These are phyloP conservation scores for Diospyros lotus DNA, from an alignment of 148 eudicot genomes.

Conservation along the genomic window DNA sequence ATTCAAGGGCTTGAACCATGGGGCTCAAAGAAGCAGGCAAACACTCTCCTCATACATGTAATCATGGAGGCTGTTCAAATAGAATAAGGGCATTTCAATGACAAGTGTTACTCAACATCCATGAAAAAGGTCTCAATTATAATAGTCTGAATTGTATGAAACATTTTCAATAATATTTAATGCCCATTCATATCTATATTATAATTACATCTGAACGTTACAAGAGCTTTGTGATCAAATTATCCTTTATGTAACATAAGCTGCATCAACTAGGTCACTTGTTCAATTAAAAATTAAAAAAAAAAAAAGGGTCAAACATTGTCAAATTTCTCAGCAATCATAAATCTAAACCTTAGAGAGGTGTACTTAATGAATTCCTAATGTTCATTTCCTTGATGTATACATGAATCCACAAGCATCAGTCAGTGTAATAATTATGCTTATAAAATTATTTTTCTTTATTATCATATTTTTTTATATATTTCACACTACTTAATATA, in stretches of 20 bases:
- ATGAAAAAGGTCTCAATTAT: not conserved
- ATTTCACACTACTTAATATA: not conserved
- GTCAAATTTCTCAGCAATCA: not conserved
- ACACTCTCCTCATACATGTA: conserved; percentile 84
- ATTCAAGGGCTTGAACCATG: conserved; percentile 70
- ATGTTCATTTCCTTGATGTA: not conserved
- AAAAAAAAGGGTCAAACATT: too few species aligned
- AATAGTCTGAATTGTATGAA: not conserved
- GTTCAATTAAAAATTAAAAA: too few species aligned
- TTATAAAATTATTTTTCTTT: not conserved
- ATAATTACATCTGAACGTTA: not conserved
- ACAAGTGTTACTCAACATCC: not conserved
- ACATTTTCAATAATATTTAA: not conserved
- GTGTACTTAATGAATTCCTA: not conserved
- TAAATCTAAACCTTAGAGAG: not conserved
- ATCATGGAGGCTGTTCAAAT: conserved; percentile 55
- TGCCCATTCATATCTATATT: too few species aligned
- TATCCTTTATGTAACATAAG: not conserved
- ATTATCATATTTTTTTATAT: too few species aligned
- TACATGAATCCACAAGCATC: not conserved
- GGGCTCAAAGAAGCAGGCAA: conserved; percentile 73
- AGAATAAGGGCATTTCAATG: not conserved
- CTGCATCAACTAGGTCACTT: not conserved
- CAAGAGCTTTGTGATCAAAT: not conserved
- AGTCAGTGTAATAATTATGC: not conserved